Conservation (phyloP, 108 stramenopile genomes). For the Nitzschia palea region DNA sequence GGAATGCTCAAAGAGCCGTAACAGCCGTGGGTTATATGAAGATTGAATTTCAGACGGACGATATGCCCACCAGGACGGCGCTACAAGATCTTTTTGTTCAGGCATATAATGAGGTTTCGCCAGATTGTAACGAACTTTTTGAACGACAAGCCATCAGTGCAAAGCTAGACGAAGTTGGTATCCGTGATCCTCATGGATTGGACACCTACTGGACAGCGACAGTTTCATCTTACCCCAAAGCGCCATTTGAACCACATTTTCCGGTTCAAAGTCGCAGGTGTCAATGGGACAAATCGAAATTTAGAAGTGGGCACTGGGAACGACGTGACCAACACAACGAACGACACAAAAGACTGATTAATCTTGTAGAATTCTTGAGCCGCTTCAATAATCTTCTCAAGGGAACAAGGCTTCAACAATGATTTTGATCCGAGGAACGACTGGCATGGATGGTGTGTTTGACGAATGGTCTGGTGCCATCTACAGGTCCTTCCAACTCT, state of each 20-base stretch:
- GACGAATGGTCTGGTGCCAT: too few relatives aligned
- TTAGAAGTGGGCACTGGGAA: too few relatives aligned
- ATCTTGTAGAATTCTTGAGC: too few relatives aligned
- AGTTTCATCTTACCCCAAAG: background rate
- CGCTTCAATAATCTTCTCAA: too few relatives aligned
- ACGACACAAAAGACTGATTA: too few relatives aligned
- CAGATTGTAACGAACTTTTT: background rate
- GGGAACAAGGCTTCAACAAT: too few relatives aligned
- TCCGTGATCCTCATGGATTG: background rate
- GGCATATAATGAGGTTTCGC: slow-evolving; percentile 3
- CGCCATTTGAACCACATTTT: slow-evolving; percentile 3
- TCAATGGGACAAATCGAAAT: background rate
- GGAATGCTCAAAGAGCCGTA: background rate
- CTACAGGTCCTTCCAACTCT: too few relatives aligned
- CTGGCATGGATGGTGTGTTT: too few relatives aligned
- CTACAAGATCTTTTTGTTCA: background rate
- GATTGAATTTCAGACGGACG: background rate
- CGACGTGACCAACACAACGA: too few relatives aligned
- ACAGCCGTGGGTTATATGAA: background rate
- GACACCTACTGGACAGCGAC: slow-evolving; percentile 5
- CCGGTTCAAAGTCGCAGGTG: background rate
- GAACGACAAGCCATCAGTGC: background rate
- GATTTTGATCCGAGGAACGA: too few relatives aligned
- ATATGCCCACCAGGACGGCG: background rate
- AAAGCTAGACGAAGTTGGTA: background rate